These are phyloP conservation scores for Vanrija humicola DNA, from an alignment of 1,284 basidiomycete genomes.

Conservation along the genomic window DNA sequence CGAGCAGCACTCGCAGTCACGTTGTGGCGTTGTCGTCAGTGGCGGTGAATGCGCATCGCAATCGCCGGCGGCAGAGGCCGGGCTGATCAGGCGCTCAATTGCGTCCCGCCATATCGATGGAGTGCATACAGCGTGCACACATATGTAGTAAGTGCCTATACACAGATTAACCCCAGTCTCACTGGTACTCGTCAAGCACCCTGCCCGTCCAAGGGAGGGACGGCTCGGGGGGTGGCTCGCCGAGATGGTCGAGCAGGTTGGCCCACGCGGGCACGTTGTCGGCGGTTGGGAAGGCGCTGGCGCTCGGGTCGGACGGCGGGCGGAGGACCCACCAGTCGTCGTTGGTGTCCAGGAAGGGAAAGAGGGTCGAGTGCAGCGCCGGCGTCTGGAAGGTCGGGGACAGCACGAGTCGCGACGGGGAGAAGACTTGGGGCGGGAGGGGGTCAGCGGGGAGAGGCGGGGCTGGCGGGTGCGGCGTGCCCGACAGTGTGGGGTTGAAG, in stretches of 20 bases:
- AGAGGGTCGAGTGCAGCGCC: conserved; percentile 5
- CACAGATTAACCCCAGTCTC: neutral
- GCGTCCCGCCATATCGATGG: no score
- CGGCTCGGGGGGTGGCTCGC: conserved; percentile 3
- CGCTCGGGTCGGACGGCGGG: conserved; percentile 17
- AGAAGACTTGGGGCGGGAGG: neutral
- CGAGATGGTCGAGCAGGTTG: conserved; percentile 12
- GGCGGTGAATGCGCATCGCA: no score
- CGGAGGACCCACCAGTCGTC: conserved; percentile 10
- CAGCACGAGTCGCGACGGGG: neutral
- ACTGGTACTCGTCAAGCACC: neutral
- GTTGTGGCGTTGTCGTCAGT: no score
- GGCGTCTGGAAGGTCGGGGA: neutral
- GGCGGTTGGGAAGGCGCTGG: conserved; percentile 16
- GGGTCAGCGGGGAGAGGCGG: neutral
- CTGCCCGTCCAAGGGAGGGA: conserved; percentile 2
- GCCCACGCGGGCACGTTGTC: conserved; percentile 15
- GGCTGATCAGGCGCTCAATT: no score
- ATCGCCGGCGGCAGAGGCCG: no score
- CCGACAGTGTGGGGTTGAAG: neutral
- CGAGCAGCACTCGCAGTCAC: no score
- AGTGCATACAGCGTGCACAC: no score
- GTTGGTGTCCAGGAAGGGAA: conserved; percentile 4
- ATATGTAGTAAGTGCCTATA: neutral
- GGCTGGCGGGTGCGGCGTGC: neutral